Percentiles rank a stretch among this genome's conserved stretches.
Conservation (phyloP, 139 green algal genomes). For the Pseudopediastrum boryanum region DNA sequence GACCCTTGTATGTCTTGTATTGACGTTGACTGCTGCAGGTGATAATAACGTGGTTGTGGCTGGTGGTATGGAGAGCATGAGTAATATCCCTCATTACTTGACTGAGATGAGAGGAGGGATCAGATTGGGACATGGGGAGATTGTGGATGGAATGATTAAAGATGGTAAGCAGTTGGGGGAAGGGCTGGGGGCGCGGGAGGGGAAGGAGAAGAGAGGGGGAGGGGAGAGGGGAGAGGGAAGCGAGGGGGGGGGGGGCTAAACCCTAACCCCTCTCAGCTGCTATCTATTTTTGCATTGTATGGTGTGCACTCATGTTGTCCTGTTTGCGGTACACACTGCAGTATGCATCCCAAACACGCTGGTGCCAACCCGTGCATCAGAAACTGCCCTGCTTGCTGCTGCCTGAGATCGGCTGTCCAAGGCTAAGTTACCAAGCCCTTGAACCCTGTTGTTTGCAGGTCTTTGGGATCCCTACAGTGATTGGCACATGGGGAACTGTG, state of each 20-base stretch:
- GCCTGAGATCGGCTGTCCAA: background rate
- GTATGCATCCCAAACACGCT: no score
- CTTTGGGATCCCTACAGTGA: constrained; percentile 83
- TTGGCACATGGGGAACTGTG: constrained; percentile 88
- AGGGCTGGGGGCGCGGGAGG: no score
- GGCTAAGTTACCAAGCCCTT: background rate
- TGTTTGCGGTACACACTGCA: background rate
- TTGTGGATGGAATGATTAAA: constrained; percentile 61
- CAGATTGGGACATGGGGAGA: constrained; percentile 63
- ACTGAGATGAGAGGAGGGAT: constrained; percentile 20
- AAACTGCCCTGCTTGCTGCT: background rate
- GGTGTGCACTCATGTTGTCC: background rate
- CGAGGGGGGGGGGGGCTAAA: background rate
- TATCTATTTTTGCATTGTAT: no score
- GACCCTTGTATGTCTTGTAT: no score
- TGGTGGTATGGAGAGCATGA: constrained; percentile 95
- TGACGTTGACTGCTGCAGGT: constrained; percentile 39
- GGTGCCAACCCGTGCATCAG: no score
- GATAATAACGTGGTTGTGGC: constrained; percentile 76
- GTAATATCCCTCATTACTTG: constrained; percentile 87
- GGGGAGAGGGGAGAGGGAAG: background rate
- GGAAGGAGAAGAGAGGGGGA: background rate
- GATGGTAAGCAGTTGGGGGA: constrained; percentile 41
- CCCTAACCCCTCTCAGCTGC: background rate
- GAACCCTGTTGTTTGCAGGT: constrained; percentile 47